Base-by-base conservation (phyloP, 1,139 yeast genomes). In the Lodderomyces oxycetoniae region DNA sequence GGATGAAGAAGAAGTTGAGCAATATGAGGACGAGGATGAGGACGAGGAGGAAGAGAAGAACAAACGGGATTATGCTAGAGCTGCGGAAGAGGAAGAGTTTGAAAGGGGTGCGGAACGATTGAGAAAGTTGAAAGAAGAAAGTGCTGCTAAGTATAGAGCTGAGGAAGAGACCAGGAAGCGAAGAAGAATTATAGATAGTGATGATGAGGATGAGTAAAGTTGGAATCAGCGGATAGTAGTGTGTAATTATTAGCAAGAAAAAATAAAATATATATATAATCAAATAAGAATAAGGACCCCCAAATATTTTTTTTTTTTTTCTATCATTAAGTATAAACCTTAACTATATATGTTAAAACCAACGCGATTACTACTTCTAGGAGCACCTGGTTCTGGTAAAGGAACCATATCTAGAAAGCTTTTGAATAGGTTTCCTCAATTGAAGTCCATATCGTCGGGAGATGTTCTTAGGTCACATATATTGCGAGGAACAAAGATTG, bases 361-460 rank as follows among this genome's bases (percentile, higher is more conserved):
- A 2, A 52, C 85, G 26, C 62, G 96, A 44, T 59, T 87, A 28
- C 64, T 88, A 23, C 64, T 88, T 7, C 61, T 88, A 33, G 96
- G 96, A 4, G 95, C 96, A 0, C 97, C 96, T 0, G 97, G 96
- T 0, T 73, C 95, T 1, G 96, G 96, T 1, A 89, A 89, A 53
- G 96, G 96, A 2, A 89, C 97, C 0, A 86, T 83, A 46, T 82
- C 95, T 0, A 60, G 80, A 2, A 67, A 79, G 38, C 63, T 89
- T 9, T 56, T 82, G 38, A 67, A 71, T 34, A 62, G 64, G 32
- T 72, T 81, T 42, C 73, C 80, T 47, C 32, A 50, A 64, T 40
- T 63, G 49, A 56, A 66, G 14, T 62, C 89, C 1, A 62, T 89
- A 14, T 79, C 95, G 2, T 82, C 95, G 0, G 97, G 97, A 3